phyloP scores from a whole-genome alignment of 495 filamentous ascomycete genomes.

The Neurospora intermedia region DNA sequence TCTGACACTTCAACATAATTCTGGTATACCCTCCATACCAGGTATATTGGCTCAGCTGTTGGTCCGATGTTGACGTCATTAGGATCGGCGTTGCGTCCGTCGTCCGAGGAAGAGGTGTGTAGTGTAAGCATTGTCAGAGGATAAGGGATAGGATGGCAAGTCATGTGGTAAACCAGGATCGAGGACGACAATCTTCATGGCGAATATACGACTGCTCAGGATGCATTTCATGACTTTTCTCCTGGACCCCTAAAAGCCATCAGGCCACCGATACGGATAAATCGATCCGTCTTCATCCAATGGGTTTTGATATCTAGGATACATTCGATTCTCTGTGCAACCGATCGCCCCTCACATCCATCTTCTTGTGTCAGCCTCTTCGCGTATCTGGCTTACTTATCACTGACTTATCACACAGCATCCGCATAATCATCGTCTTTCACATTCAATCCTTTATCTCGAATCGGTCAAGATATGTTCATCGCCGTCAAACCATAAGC shows the following conservation, averaged over 20 bases:
- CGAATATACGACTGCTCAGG: not conserved
- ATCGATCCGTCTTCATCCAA: not conserved
- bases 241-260: not conserved
- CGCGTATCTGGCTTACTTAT: not conserved
- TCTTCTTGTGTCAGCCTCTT: not conserved
- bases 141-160: no score
- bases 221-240: not conserved
- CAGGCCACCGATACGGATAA: not conserved
- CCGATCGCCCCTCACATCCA: not conserved
- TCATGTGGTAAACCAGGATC: not conserved
- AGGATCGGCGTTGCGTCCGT: constrained; percentile 8
- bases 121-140: not conserved
- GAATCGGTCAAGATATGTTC: not conserved
- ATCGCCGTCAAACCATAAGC: not conserved
- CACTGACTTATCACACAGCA: not conserved
- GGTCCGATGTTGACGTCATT: constrained; percentile 13
- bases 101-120: not conserved
- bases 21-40: no score
- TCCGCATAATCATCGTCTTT: not conserved
- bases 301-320: not conserved
- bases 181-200: not conserved
- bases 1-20: not conserved
- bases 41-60: not conserved
- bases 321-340: not conserved
- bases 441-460: not conserved